These are phyloP conservation scores for Tritrichomonas musculus DNA, from an alignment of 208 protist genomes.

Conservation along the genomic window DNA sequence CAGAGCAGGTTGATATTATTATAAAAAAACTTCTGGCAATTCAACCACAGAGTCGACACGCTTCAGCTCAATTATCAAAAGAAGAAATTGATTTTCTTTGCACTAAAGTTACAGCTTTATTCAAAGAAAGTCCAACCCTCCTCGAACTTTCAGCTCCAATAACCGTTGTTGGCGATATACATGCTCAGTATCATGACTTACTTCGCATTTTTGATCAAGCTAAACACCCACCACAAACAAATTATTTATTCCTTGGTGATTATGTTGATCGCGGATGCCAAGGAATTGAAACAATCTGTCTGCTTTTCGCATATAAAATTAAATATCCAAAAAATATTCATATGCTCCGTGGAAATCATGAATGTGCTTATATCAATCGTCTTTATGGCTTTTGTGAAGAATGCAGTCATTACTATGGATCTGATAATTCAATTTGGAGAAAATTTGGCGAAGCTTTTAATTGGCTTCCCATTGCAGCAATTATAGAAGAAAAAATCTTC, in stretches of 20 bases:
- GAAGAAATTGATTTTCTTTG: constrained; percentile 42
- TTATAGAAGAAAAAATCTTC: constrained; percentile 99
- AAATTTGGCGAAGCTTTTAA: constrained; percentile 97
- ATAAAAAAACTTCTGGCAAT: neutral
- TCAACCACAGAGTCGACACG: neutral
- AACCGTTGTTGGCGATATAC: constrained; percentile 82
- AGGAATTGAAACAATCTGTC: constrained; percentile 88
- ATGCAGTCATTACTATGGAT: constrained; percentile 79
- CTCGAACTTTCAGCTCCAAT: constrained; percentile 63
- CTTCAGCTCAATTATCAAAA: neutral
- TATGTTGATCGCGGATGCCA: constrained; percentile 99
- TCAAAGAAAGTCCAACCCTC: constrained; percentile 55
- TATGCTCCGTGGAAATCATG: constrained; percentile 96
- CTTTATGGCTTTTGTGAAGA: constrained; percentile 99
- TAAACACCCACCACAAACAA: constrained; percentile 54
- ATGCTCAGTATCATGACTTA: constrained; percentile 99
- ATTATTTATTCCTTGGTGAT: constrained; percentile 99
- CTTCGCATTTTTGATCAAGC: constrained; percentile 97
- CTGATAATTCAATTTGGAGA: constrained; percentile 96
- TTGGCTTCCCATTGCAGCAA: constrained; percentile 91
- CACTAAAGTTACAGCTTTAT: constrained; percentile 47
- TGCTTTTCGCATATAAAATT: constrained; percentile 80
- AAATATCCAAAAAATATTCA: constrained; percentile 90
- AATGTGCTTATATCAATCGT: constrained; percentile 88
- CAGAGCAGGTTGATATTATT: neutral